These are phyloP conservation scores for Sinapis alba DNA, from an alignment of 441 rosid genomes.

Conservation along the genomic window DNA sequence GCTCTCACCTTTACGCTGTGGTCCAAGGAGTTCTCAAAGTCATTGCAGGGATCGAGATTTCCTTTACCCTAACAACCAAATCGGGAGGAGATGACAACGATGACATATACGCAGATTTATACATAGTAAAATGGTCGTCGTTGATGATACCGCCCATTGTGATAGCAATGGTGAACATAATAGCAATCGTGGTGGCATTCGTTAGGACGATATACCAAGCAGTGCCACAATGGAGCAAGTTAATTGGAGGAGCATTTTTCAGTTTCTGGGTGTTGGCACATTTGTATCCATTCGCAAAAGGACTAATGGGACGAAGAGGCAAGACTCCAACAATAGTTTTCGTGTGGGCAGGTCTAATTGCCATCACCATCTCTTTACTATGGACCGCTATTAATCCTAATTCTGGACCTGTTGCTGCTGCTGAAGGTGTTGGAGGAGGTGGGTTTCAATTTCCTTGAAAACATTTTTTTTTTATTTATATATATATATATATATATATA, in stretches of 20 bases:
- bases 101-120: background rate
- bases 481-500: background rate
- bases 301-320: background rate
- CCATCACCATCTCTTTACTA: background rate
- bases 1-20: background rate
- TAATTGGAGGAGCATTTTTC: background rate
- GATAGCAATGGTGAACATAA: background rate
- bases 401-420: background rate
- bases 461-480: no score
- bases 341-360: slow-evolving; percentile 3
- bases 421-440: background rate
- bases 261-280: background rate
- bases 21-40: slow-evolving; percentile 1
- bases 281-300: background rate
- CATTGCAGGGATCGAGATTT: background rate
- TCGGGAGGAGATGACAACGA: background rate
- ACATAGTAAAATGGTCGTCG: background rate
- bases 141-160: background rate
- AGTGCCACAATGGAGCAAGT: slow-evolving; percentile 2
- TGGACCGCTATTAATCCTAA: slow-evolving; percentile 8
- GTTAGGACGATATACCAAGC: slow-evolving; percentile 1
- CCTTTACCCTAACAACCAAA: background rate
- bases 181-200: background rate
- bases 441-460: background rate
- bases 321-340: slow-evolving; percentile 3